Percentiles rank a stretch among this genome's conserved stretches.
These are phyloP conservation scores for Leccinum disarticulatum DNA, from an alignment of 768 basidiomycete species.

Conservation along the genomic window DNA sequence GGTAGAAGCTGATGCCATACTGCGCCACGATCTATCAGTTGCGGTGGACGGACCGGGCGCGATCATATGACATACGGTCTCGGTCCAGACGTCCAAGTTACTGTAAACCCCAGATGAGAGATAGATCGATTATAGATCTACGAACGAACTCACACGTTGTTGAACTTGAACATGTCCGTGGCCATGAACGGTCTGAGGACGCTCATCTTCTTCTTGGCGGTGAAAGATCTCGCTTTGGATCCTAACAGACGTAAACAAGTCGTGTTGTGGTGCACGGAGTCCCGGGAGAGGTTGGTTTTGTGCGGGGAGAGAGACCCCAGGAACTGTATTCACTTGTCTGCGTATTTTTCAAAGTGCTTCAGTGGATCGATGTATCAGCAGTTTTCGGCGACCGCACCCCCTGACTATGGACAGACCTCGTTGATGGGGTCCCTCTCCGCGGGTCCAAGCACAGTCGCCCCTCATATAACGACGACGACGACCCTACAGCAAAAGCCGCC, in stretches of 20 bases:
- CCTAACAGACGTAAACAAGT: constrained; percentile 32
- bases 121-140: not conserved
- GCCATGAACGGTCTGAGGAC: constrained; percentile 83
- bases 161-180: constrained; percentile 89
- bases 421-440: constrained; percentile 33
- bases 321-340: constrained; percentile 23
- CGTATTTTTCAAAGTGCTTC: constrained; percentile 24
- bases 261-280: constrained; percentile 29
- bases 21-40: constrained; percentile 29
- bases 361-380: constrained; percentile 35
- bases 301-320: constrained; percentile 27
- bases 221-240: constrained; percentile 16
- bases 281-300: not conserved
- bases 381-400: constrained; percentile 33
- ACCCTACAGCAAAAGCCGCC: constrained; percentile 28
- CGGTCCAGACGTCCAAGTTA: constrained; percentile 96
- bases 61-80: constrained; percentile 64
- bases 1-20: constrained; percentile 90
- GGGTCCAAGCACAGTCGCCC: constrained; percentile 35
- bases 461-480: constrained; percentile 30
- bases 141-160: constrained; percentile 66
- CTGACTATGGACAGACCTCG: constrained; percentile 34
- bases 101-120: constrained; percentile 39
- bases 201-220: constrained; percentile 59
- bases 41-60: not conserved